Evolutionary conservation across 306 rosid species (phyloP).

Genomic region (Medicago ruthenica): DNA sequence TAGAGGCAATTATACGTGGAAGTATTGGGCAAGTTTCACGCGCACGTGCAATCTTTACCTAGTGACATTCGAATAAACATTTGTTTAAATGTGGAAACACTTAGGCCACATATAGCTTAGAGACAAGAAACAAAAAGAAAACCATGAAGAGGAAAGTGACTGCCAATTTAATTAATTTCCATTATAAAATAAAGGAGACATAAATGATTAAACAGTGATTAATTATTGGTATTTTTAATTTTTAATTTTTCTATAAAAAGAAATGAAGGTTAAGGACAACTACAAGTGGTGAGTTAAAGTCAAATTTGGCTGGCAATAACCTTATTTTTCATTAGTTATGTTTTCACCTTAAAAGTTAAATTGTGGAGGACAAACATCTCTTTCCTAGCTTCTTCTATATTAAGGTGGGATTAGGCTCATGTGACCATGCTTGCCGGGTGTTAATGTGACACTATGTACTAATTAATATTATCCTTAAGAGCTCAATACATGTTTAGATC

Average conservation of each 20-base stretch:
- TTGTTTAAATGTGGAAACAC: slow-evolving; percentile 46
- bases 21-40: slow-evolving; percentile 38
- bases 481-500: slow-evolving; percentile 34
- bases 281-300: slow-evolving; percentile 43
- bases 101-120: slow-evolving; percentile 7
- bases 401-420: slow-evolving; percentile 42
- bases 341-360: slow-evolving; percentile 38
- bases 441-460: slow-evolving; percentile 25
- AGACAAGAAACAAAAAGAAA: slow-evolving; percentile 20
- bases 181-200: slow-evolving; percentile 1
- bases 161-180: slow-evolving; percentile 8
- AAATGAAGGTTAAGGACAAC: slow-evolving; percentile 18
- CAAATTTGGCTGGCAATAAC: slow-evolving; percentile 37
- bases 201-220: slow-evolving; percentile 10
- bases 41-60: slow-evolving; percentile 24
- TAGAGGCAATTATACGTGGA: slow-evolving; percentile 41
- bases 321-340: background rate
- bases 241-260: background rate
- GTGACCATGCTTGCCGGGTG: slow-evolving; percentile 38
- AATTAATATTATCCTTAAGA: slow-evolving; percentile 41
- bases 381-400: slow-evolving; percentile 7
- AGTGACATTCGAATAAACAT: slow-evolving; percentile 20
- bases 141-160: slow-evolving; percentile 24
- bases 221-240: background rate
- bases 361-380: slow-evolving; percentile 24